A percentile compares a stretch with the other conserved stretches of the same genome.
phyloP scores from a whole-genome alignment of 148 eudicot species.

The Vaccinium corymbosum region DNA sequence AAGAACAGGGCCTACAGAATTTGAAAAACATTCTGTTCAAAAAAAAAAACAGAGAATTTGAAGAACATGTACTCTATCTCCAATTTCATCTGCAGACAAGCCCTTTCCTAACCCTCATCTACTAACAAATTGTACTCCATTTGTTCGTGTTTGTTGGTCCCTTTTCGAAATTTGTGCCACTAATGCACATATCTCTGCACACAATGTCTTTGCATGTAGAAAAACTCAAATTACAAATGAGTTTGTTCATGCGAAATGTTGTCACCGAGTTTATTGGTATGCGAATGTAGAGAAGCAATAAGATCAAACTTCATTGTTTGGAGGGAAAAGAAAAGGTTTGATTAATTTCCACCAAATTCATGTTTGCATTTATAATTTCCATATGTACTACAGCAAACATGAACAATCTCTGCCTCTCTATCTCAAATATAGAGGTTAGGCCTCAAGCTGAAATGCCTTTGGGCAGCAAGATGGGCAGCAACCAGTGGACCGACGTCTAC shows the following conservation, averaged over 20 bases:
- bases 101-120: background rate
- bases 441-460: slow-evolving; percentile 32
- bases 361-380: no score
- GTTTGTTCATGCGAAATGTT: background rate
- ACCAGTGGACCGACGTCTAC: slow-evolving; percentile 9
- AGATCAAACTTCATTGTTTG: background rate
- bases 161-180: no score
- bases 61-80: no score
- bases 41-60: no score
- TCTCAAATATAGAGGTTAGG: slow-evolving; percentile 24
- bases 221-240: background rate
- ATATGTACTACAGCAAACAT: background rate
- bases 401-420: background rate
- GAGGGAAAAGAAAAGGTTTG: background rate
- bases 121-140: background rate
- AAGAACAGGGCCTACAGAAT: no score
- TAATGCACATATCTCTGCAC: background rate
- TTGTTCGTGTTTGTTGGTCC: no score
- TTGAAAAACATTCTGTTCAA: no score
- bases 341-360: background rate
- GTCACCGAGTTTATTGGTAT: background rate
- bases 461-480: slow-evolving; percentile 37
- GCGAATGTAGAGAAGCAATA: background rate
- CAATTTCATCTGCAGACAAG: no score
- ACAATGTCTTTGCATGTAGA: background rate